These are phyloP conservation scores for Fusarium pilosicola DNA, from an alignment of 2,329 filamentous ascomycete species.

Conservation along the genomic window DNA sequence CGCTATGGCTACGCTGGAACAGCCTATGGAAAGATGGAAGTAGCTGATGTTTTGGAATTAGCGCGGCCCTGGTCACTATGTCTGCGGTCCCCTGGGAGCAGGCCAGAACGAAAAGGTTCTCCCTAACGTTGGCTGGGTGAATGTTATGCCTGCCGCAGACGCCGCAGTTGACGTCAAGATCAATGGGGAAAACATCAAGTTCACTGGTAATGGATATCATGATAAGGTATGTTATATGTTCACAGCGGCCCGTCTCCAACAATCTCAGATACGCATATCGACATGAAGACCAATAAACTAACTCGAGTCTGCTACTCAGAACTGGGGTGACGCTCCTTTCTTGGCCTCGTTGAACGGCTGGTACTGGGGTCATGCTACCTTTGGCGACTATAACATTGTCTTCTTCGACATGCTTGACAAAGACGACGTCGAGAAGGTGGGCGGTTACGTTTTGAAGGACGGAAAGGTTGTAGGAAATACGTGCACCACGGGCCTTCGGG, in stretches of 20 bases:
- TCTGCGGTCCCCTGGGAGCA: not conserved
- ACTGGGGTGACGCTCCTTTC: not conserved
- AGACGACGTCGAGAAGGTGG: not conserved
- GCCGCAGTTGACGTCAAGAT: not conserved
- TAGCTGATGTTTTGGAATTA: not conserved
- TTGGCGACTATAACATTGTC: not conserved
- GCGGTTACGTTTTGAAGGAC: not conserved
- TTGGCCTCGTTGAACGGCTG: not conserved
- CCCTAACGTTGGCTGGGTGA: not conserved
- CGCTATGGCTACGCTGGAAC: rapidly evolving
- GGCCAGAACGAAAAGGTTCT: not conserved
- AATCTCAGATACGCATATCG: not conserved
- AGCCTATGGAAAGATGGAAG: too few species aligned
- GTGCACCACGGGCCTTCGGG: not conserved
- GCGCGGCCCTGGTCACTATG: not conserved
- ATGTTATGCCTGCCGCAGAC: not conserved
- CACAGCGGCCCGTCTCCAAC: not conserved
- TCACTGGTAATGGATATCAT: not conserved
- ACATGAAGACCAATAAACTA: not conserved
- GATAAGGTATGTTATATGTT: not conserved
- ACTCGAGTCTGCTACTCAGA: not conserved
- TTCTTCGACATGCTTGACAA: not conserved
- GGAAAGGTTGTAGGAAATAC: not conserved
- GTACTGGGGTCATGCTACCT: not conserved
- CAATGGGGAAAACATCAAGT: not conserved